Conservation (phyloP, 495 filamentous ascomycete species). For the Thermochaetoides thermophila region DNA sequence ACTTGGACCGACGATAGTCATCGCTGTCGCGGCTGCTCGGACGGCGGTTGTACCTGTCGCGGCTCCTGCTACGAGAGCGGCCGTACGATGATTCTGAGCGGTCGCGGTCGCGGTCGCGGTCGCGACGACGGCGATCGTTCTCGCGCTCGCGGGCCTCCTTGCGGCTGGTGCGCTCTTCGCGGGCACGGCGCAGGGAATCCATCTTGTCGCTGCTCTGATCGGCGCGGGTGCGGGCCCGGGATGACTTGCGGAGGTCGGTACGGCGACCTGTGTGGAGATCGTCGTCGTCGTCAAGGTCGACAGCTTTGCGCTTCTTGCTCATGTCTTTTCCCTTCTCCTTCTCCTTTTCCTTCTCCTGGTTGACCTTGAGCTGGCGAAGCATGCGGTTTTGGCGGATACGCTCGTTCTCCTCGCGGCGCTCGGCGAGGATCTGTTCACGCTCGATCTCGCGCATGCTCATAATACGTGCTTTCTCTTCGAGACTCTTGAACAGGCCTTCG, state of each 20-base stretch:
- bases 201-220: conserved; percentile 64
- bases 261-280: no score
- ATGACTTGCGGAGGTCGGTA: conserved; percentile 71
- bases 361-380: conserved; percentile 65
- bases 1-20: conserved; percentile 44
- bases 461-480: conserved; percentile 67
- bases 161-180: conserved; percentile 71
- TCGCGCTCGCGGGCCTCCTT: conserved; percentile 57
- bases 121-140: conserved; percentile 43
- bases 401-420: conserved; percentile 69
- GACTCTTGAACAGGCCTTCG: conserved; percentile 71
- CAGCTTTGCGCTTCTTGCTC: conserved; percentile 74
- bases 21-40: conserved; percentile 78
- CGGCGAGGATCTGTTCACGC: conserved; percentile 78
- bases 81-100: no score
- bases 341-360: conserved; percentile 46
- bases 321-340: no score
- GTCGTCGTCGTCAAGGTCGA: conserved; percentile 54
- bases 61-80: conserved; percentile 29
- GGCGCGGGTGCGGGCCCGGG: conserved; percentile 68
- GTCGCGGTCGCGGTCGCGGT: no score
- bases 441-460: conserved; percentile 79
- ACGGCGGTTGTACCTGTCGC: conserved; percentile 52
- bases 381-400: conserved; percentile 67
- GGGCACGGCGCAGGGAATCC: conserved; percentile 68